Percentiles rank a stretch among this genome's conserved stretches.
These are phyloP conservation scores for Xylogone sp. DNA, from an alignment of 2,329 filamentous ascomycete species.

Conservation along the genomic window DNA sequence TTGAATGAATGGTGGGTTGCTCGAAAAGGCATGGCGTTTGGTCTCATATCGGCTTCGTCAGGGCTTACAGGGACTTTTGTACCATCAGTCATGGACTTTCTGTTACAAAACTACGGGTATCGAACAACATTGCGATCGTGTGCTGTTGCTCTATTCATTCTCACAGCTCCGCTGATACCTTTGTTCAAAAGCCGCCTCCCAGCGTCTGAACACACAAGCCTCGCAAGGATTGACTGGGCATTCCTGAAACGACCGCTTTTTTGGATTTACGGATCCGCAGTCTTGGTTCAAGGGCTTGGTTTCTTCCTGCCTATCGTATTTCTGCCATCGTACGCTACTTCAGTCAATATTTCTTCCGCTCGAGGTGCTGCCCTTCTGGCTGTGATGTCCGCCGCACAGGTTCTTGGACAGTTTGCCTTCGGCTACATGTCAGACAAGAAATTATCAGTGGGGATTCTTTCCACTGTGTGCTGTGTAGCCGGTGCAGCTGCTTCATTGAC, in stretches of 20 bases:
- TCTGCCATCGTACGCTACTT: slow-evolving; percentile 36
- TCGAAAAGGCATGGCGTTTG: slow-evolving; percentile 56
- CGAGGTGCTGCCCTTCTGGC: slow-evolving; percentile 41
- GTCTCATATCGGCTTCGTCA: slow-evolving; percentile 44
- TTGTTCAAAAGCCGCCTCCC: slow-evolving; percentile 54
- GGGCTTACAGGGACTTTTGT: slow-evolving; percentile 48
- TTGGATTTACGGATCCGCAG: slow-evolving; percentile 43
- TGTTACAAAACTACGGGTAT: slow-evolving; percentile 50
- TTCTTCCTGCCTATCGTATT: slow-evolving; percentile 48
- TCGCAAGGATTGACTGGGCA: slow-evolving; percentile 36
- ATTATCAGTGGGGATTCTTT: slow-evolving; percentile 33
- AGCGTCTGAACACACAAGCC: slow-evolving; percentile 20
- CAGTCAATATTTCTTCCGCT: slow-evolving; percentile 29
- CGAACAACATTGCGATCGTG: slow-evolving; percentile 52
- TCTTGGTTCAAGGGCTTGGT: slow-evolving; percentile 42
- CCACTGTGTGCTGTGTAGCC: slow-evolving; percentile 39
- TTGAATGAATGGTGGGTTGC: slow-evolving; percentile 60
- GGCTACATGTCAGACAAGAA: slow-evolving; percentile 46
- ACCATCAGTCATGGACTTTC: slow-evolving; percentile 48
- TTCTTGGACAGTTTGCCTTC: slow-evolving; percentile 45
- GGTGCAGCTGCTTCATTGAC: slow-evolving; percentile 44
- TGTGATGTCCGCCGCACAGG: slow-evolving; percentile 45
- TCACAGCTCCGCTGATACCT: slow-evolving; percentile 51
- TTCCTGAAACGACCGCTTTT: slow-evolving; percentile 43
- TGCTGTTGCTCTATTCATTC: slow-evolving; percentile 43